Evolutionary conservation across 2,329 filamentous ascomycete genomes (phyloP), one percentile per base, ranked within the genome.

Genomic region (Cercospora beticola): DNA sequence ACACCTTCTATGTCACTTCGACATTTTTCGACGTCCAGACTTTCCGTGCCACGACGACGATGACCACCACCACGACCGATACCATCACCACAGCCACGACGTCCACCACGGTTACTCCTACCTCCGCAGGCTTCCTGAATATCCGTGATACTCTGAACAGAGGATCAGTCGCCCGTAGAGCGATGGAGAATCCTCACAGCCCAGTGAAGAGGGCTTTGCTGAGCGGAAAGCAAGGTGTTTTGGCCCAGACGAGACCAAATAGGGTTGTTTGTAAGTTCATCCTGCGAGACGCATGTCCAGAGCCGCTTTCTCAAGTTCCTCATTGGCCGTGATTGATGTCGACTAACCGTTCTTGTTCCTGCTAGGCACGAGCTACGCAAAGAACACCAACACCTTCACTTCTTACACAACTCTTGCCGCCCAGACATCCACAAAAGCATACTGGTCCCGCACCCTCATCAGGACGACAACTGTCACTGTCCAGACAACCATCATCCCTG

Each of bases 191-290:
- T 43, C 36, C 36, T n/a, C 36, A 43, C 36, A 43, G 36, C 18
- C 62, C 62, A 36, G 49, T 30, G 10, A 64, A 64, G 46, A 33
- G 62, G 16, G 62, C 62, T 23, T 43, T 64, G 16, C 12, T 64
- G 62, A 64, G 54, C 21, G 62, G 62, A 1, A n/a, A 43, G n/a
- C 62, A 64, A 40, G 62, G 62, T 40, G 43, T 64, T 18, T 23
- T 64, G 30, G 62, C 62, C 49, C 62, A 64, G 26, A 64, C 43
- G n/a, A 43, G 62, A 14, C 36, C 62, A 33, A 64, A 64, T 23
- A 64, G 54, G 12, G 62, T 64, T 49, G 62, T 64, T 40, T 64
- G 62, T 62, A 49, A 62, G 36, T 49, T 58, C 4, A n/a, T n/a
- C 23, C 54, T 30, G 9, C 54, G 30, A 31, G 16, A 5, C n/a